These are phyloP conservation scores for Trapa bicornis DNA, from an alignment of 345 rosid species.

Conservation along the genomic window DNA sequence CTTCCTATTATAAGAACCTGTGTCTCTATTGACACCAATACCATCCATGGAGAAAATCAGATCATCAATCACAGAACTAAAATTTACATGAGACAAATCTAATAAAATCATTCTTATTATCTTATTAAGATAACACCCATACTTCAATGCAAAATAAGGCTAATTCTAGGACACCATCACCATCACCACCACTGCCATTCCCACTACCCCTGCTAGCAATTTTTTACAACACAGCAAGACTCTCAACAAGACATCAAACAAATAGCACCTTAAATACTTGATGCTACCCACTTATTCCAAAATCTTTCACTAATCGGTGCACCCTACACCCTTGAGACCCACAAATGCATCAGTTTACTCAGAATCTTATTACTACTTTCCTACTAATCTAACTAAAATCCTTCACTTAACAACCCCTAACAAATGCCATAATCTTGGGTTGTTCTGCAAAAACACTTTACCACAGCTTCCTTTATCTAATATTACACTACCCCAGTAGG, in stretches of 20 bases:
- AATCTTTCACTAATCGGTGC: neutral
- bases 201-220: neutral
- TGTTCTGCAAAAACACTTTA: neutral
- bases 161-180: neutral
- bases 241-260: neutral
- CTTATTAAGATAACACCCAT: neutral
- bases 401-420: neutral
- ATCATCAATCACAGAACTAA: too few species aligned
- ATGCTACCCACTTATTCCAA: neutral
- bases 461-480: neutral
- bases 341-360: neutral
- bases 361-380: neutral
- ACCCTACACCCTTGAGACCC: neutral
- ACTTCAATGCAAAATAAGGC: neutral
- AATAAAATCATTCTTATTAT: neutral
- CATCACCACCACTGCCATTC: too few species aligned
- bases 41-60: too few species aligned
- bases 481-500: neutral
- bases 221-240: neutral
- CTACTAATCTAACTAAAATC: neutral
- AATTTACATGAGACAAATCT: too few species aligned
- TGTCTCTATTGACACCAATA: too few species aligned
- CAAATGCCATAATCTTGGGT: too few species aligned
- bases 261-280: neutral
- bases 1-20: too few species aligned